Conservation (phyloP, 805 yeast species). For the Pichia californica region DNA sequence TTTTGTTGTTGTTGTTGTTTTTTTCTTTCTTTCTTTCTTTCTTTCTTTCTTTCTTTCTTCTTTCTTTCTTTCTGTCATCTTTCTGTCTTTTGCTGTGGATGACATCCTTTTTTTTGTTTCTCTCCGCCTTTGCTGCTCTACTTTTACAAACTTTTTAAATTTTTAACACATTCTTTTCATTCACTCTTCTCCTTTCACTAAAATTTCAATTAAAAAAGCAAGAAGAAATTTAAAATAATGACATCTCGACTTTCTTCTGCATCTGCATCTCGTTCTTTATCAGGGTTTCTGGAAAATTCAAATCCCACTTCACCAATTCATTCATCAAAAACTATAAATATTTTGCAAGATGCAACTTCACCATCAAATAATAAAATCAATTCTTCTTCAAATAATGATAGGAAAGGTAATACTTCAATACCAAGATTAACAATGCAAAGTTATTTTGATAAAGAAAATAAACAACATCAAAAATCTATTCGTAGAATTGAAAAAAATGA, state of each 20-base stretch:
- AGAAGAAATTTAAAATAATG: not conserved
- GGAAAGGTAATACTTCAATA: not conserved
- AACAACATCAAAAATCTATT: not conserved
- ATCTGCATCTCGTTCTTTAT: constrained; percentile 3
- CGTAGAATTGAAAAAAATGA: not conserved
- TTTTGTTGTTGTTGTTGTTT: too few species aligned
- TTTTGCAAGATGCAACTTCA: too few species aligned
- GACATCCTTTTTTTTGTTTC: too few species aligned
- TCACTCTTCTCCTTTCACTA: too few species aligned
- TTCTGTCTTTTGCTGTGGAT: too few species aligned
- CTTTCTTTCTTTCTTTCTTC: too few species aligned
- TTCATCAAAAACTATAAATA: not conserved
- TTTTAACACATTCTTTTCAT: too few species aligned
- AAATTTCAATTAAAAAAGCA: too few species aligned
- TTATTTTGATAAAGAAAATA: constrained; percentile 10
- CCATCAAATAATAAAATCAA: not conserved
- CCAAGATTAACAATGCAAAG: constrained; percentile 10
- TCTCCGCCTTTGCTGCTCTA: too few species aligned
- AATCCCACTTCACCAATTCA: not conserved
- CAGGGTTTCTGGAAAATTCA: not conserved
- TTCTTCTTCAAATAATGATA: not conserved
- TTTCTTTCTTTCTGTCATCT: too few species aligned
- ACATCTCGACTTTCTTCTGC: constrained; percentile 1
- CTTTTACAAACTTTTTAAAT: too few species aligned
- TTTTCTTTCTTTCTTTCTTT: too few species aligned